Evolutionary conservation across 495 filamentous ascomycete genomes (phyloP).

Genomic region (Penicillium robsamsonii): DNA sequence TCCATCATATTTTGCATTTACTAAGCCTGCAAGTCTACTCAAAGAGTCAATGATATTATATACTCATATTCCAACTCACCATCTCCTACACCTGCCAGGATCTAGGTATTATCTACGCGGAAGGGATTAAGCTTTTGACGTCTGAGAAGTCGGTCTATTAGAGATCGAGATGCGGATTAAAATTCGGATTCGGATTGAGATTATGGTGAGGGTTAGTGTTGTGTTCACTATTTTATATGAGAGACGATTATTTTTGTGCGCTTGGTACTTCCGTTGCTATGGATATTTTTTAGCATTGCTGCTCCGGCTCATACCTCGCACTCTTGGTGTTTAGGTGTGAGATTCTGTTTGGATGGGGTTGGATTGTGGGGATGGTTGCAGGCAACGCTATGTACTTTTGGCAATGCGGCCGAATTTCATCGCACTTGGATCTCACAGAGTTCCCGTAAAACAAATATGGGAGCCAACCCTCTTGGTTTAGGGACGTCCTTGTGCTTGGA

Average conservation of each 20-base stretch:
- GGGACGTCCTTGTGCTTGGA: too few relatives aligned
- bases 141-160: conserved; percentile 33
- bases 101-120: conserved; percentile 33
- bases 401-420: not conserved
- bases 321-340: too few relatives aligned
- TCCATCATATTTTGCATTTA: not conserved
- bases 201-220: not conserved
- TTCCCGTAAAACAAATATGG: not conserved
- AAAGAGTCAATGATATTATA: not conserved
- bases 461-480: too few relatives aligned
- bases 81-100: conserved; percentile 19
- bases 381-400: too few relatives aligned
- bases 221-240: conserved; percentile 4
- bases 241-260: conserved; percentile 36
- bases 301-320: too few relatives aligned
- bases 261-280: conserved; percentile 27
- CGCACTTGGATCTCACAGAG: too few relatives aligned
- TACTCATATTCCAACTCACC: not conserved
- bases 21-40: conserved; percentile 3
- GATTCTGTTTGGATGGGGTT: too few relatives aligned
- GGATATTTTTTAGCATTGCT: too few relatives aligned
- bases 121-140: conserved; percentile 37
- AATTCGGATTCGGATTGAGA: too few relatives aligned
- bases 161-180: conserved; percentile 22
- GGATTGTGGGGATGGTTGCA: too few relatives aligned